These are phyloP conservation scores for Dissophora ornata DNA, from an alignment of 192 early-diverging fungal species.

Conservation along the genomic window DNA sequence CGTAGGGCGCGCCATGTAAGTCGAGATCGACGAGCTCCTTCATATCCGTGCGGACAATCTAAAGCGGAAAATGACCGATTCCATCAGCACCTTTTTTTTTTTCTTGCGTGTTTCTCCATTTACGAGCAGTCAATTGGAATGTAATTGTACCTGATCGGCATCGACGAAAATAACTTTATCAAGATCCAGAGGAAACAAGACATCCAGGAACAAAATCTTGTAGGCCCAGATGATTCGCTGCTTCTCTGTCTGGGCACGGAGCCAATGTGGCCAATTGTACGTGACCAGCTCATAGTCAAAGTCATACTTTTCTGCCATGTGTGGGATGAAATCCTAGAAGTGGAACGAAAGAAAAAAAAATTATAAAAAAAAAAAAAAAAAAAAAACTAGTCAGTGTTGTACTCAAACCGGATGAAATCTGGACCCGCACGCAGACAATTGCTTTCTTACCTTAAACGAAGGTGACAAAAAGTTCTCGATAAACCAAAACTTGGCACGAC, in stretches of 20 bases:
- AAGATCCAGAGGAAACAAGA: constrained; percentile 91
- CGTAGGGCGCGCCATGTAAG: constrained; percentile 93
- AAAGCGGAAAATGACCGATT: background rate
- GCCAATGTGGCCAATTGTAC: constrained; percentile 99
- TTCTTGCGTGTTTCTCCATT: no score
- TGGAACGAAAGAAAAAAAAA: background rate
- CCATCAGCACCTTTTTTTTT: background rate
- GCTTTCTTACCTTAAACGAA: constrained; percentile 81
- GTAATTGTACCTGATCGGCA: constrained; percentile 93
- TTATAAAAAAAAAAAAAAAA: background rate
- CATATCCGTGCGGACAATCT: constrained; percentile 95
- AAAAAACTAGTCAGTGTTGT: no score
- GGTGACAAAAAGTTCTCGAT: constrained; percentile 98
- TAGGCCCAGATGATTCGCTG: constrained; percentile 99
- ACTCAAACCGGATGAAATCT: no score
- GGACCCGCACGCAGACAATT: no score
- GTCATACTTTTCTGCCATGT: constrained; percentile 84
- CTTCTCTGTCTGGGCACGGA: constrained; percentile 91
- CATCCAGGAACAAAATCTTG: constrained; percentile 98
- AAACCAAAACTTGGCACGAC: constrained; percentile 97
- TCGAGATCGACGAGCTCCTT: constrained; percentile 94
- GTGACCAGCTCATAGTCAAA: constrained; percentile 98
- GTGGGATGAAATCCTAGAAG: constrained; percentile 90
- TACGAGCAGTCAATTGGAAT: background rate
- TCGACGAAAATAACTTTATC: constrained; percentile 99